phyloP scores from a whole-genome alignment of 129 eudicot genomes.

The Artemisia argyi region DNA sequence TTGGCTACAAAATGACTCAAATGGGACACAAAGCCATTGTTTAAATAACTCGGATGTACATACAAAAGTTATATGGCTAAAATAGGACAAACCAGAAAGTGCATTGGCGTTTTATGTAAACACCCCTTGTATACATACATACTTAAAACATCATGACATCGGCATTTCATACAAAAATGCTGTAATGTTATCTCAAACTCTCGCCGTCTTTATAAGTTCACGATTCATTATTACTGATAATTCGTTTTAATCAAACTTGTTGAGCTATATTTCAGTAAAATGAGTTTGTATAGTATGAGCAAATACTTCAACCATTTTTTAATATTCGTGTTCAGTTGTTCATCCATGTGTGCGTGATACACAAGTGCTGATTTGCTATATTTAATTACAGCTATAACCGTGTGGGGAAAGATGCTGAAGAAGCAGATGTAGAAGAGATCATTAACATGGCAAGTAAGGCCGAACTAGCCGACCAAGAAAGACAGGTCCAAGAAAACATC shows the following conservation, averaged over 20 bases:
- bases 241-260: neutral
- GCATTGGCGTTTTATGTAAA: no score
- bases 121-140: neutral
- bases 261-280: neutral
- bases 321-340: neutral
- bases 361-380: slow-evolving; percentile 10
- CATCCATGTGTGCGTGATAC: neutral
- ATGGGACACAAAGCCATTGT: no score
- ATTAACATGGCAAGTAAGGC: slow-evolving; percentile 79
- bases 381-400: slow-evolving; percentile 68
- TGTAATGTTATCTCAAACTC: no score
- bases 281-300: no score
- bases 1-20: no score
- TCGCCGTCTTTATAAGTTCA: no score
- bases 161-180: no score
- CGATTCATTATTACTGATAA: no score
- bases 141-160: neutral
- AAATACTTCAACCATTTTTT: no score
- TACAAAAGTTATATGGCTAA: no score
- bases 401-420: slow-evolving; percentile 83
- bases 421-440: slow-evolving; percentile 83
- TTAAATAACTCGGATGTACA: no score
- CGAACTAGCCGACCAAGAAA: slow-evolving; percentile 70
- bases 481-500: slow-evolving; percentile 83
- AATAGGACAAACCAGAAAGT: no score